phyloP scores from a whole-genome alignment of 441 rosid species.

The Croton laevigatus region DNA sequence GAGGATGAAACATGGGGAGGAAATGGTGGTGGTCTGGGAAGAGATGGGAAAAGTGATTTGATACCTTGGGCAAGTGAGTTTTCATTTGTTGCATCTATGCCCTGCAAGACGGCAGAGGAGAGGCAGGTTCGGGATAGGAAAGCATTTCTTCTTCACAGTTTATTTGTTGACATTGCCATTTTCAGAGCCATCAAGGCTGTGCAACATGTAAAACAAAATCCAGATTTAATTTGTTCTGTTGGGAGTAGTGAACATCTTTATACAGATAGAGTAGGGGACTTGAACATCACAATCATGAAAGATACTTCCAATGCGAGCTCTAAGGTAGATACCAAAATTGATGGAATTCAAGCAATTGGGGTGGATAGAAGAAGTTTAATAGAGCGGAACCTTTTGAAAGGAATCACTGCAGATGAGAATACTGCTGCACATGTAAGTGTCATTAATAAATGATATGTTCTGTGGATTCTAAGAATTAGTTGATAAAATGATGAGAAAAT shows the following conservation, averaged over 20 bases:
- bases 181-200: slow-evolving; percentile 57
- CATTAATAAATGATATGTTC: slow-evolving; percentile 1
- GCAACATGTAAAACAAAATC: slow-evolving; percentile 25
- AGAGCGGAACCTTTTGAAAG: slow-evolving; percentile 57
- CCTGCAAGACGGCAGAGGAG: slow-evolving; percentile 65
- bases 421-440: slow-evolving; percentile 55
- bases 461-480: background rate
- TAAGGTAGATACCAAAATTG: slow-evolving; percentile 39
- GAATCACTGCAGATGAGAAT: slow-evolving; percentile 71
- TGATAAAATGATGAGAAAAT: slow-evolving; percentile 10
- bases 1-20: slow-evolving; percentile 76
- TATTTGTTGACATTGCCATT: slow-evolving; percentile 56
- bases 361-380: slow-evolving; percentile 31
- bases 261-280: slow-evolving; percentile 53
- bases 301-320: slow-evolving; percentile 37
- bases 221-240: slow-evolving; percentile 19
- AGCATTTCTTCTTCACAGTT: slow-evolving; percentile 68
- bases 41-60: slow-evolving; percentile 50
- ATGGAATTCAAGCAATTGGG: slow-evolving; percentile 34
- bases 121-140: slow-evolving; percentile 67
- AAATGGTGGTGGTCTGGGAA: slow-evolving; percentile 67
- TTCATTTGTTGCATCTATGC: slow-evolving; percentile 49
- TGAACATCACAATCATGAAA: slow-evolving; percentile 44
- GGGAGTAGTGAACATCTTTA: slow-evolving; percentile 27
- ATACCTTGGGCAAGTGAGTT: slow-evolving; percentile 66